Conservation (phyloP, 306 rosid genomes). For the Corylus heterophylla region DNA sequence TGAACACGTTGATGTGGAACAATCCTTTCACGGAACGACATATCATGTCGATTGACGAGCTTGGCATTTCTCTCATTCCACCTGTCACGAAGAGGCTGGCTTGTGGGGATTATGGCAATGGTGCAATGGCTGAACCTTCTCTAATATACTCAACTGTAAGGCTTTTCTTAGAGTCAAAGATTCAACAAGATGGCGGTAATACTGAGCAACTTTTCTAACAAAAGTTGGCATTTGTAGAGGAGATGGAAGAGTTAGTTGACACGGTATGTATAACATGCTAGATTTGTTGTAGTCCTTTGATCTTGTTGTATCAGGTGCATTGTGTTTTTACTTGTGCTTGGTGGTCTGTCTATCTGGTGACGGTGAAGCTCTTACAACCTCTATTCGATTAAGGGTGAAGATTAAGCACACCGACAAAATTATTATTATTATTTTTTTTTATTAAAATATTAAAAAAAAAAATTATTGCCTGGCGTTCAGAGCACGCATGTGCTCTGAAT, state of each 20-base stretch:
- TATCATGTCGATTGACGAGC: slow-evolving; percentile 56
- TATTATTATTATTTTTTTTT: too few relatives aligned
- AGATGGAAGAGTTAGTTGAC: slow-evolving; percentile 19
- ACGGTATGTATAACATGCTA: slow-evolving; percentile 15
- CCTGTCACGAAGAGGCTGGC: slow-evolving; percentile 81
- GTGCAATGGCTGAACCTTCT: slow-evolving; percentile 97
- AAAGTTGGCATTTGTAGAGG: slow-evolving; percentile 1
- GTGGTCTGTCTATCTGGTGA: neutral
- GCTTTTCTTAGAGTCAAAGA: slow-evolving; percentile 63
- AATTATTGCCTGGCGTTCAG: too few relatives aligned
- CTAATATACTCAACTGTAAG: slow-evolving; percentile 81
- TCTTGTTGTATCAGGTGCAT: slow-evolving; percentile 15
- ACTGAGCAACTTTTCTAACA: slow-evolving; percentile 18
- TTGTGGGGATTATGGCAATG: slow-evolving; percentile 86
- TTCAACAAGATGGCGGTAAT: slow-evolving; percentile 46
- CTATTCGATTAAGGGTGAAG: too few relatives aligned
- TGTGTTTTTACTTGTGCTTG: neutral
- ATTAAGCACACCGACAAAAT: too few relatives aligned
- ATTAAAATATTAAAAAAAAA: too few relatives aligned
- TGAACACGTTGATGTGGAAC: slow-evolving; percentile 72
- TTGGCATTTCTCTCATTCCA: slow-evolving; percentile 67
- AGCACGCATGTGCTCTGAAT: too few relatives aligned
- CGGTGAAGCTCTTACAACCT: too few relatives aligned
- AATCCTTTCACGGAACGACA: slow-evolving; percentile 75
- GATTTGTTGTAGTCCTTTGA: slow-evolving; percentile 19